phyloP scores from a whole-genome alignment of 2,329 filamentous ascomycete species.

The Pyrenochaeta sp. region DNA sequence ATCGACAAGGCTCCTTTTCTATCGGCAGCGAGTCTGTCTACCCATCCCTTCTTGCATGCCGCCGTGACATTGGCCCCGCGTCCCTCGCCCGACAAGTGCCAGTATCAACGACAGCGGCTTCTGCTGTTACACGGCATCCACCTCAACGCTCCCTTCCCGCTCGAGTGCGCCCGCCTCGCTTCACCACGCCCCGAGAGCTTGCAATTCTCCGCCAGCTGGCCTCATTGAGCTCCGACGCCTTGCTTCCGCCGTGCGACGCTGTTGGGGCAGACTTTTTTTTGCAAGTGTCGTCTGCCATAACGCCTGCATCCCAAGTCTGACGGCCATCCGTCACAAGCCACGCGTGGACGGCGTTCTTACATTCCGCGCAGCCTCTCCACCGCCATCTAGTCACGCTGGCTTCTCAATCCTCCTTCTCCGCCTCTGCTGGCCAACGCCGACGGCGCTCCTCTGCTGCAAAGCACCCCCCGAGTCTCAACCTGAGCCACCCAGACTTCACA shows the following conservation, averaged over 20 bases:
- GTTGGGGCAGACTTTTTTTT: constrained; percentile 5
- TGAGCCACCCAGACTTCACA: constrained; percentile 38
- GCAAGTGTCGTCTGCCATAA: constrained; percentile 10
- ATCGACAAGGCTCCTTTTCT: constrained; percentile 33
- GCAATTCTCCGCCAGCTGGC: constrained; percentile 36
- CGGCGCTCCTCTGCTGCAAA: constrained; percentile 50
- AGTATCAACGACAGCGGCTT: constrained; percentile 15
- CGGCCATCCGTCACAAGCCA: constrained; percentile 27
- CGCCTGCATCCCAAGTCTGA: constrained; percentile 17
- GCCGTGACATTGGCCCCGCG: constrained; percentile 14
- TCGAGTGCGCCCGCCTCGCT: constrained; percentile 31
- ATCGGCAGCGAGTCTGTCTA: too few species aligned
- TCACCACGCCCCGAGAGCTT: constrained; percentile 21
- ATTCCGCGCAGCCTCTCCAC: constrained; percentile 35
- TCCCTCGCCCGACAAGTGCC: constrained; percentile 13
- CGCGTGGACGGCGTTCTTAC: constrained; percentile 25
- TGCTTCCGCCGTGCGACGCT: constrained; percentile 29
- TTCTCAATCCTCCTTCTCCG: constrained; percentile 47
- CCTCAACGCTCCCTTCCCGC: constrained; percentile 22
- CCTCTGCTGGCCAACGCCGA: constrained; percentile 49
- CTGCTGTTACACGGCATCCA: constrained; percentile 30
- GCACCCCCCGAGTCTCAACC: constrained; percentile 39
- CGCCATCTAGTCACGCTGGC: constrained; percentile 46
- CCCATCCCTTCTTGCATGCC: constrained; percentile 15
- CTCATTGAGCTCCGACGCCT: constrained; percentile 24